Evolutionary conservation across 805 yeast genomes (phyloP), one percentile per base, ranked within the genome.

Genomic region (Priceomyces castillae): DNA sequence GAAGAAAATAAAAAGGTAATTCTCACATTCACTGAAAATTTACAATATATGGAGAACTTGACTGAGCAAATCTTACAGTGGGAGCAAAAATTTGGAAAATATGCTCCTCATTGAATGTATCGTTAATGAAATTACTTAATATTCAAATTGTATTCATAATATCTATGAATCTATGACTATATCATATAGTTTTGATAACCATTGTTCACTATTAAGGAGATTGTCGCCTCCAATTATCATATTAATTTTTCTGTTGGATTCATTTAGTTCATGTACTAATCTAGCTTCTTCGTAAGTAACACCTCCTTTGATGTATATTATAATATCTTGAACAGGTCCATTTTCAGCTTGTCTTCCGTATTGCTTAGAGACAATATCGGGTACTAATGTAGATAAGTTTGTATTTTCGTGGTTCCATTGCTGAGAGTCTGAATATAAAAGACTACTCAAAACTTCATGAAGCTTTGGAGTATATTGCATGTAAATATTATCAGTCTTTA

Each of bases 241-340:
- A 49, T 88, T 78, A 36, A 86, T 73, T 7, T 78, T 80, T 28
- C 76, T 77, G 41, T 71, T 74, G 18, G 78, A 68, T 22, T 65
- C 65, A 56, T 84, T 83, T 49, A 90, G 71, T 47, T 89, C 86
- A 42, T 85, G 80, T 3, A 90, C 80, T 18, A 90, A 65, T 48
- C 97, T 77, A 0, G 95, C 87, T 61, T 94, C 99, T 62, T 92
- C 98, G 59, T 80, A 89, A 1, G 98, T 92, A 2, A 78, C 84
- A 12, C 99, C 99, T 4, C 97, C 98, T 40, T 88, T 80, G 41
- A 86, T 65, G 57, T 81, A 86, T 1, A 86, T 68, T 3, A 86
- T 74, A n/a, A 86, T 68, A 52, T 86, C 90, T 53, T 83, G 86
- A 1, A 77, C 72, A 20, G 71, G 67, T 22, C 68, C 67, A 28